Conservation (phyloP, 345 rosid species). For the Arabis hirsuta region DNA sequence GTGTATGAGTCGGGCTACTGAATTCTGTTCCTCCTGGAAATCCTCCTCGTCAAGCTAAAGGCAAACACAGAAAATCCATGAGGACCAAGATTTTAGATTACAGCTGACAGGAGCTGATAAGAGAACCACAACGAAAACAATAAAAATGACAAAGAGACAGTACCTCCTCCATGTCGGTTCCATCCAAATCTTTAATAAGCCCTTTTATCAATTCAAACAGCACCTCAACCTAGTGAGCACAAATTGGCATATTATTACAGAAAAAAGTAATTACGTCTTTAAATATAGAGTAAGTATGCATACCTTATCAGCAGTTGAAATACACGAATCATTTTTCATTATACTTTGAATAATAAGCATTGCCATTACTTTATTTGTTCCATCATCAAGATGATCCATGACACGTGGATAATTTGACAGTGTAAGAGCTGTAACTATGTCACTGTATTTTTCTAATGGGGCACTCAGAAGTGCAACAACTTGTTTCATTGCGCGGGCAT, state of each 20-base stretch:
- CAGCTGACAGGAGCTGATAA: slow-evolving; percentile 17
- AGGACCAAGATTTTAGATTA: slow-evolving; percentile 13
- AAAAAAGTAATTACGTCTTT: slow-evolving; percentile 4
- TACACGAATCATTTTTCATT: slow-evolving; percentile 75
- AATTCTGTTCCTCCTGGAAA: slow-evolving; percentile 88
- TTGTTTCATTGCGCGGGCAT: slow-evolving; percentile 82
- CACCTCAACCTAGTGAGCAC: slow-evolving; percentile 73
- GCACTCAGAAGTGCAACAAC: slow-evolving; percentile 92
- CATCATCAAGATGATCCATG: slow-evolving; percentile 83
- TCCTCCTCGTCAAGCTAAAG: slow-evolving; percentile 89
- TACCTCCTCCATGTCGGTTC: slow-evolving; percentile 68
- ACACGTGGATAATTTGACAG: slow-evolving; percentile 91
- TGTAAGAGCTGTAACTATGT: slow-evolving; percentile 74
- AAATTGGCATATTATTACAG: slow-evolving; percentile 28
- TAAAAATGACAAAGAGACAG: slow-evolving; percentile 2
- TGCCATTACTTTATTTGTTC: slow-evolving; percentile 90
- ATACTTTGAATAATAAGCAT: slow-evolving; percentile 86
- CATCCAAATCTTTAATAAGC: slow-evolving; percentile 85
- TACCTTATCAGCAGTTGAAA: slow-evolving; percentile 81
- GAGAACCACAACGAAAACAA: slow-evolving; percentile 10
- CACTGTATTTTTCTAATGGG: slow-evolving; percentile 88
- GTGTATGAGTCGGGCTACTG: slow-evolving; percentile 86
- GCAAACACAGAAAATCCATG: slow-evolving; percentile 25
- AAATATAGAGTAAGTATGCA: slow-evolving; percentile 30
- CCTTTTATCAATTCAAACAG: slow-evolving; percentile 84